phyloP scores from a whole-genome alignment of 176 grass and related monocot genomes.

The Zoysia japonica region DNA sequence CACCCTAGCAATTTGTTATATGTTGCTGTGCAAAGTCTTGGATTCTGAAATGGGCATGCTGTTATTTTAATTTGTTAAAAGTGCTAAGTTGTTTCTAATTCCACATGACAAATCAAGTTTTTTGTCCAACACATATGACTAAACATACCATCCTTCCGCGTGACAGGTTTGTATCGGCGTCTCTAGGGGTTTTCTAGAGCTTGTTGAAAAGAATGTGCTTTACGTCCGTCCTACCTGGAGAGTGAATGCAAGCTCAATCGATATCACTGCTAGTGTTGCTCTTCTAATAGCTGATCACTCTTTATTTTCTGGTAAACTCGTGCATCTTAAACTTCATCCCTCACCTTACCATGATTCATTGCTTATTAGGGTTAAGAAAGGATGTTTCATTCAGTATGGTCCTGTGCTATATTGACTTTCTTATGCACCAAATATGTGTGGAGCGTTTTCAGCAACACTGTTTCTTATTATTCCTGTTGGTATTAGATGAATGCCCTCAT shows the following conservation, averaged over 20 bases:
- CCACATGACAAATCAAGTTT: neutral
- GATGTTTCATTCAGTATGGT: neutral
- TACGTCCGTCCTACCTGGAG: constrained; percentile 64
- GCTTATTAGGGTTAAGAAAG: constrained; percentile 9
- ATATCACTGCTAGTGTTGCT: constrained; percentile 52
- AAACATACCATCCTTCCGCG: constrained; percentile 16
- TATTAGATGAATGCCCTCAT: neutral
- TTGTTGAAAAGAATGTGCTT: constrained; percentile 59
- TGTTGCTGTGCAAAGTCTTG: neutral
- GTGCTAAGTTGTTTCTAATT: constrained; percentile 4
- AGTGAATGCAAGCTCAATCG: constrained; percentile 70
- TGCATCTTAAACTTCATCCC: constrained; percentile 1
- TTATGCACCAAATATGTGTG: neutral
- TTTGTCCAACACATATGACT: neutral
- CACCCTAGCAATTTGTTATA: neutral
- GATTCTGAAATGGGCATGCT: neutral
- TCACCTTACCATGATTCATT: constrained; percentile 9
- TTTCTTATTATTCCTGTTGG: constrained; percentile 5
- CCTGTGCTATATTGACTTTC: neutral
- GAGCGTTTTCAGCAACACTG: constrained; percentile 8
- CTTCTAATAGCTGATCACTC: constrained; percentile 92
- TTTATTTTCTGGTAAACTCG: constrained; percentile 62
- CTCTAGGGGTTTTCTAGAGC: constrained; percentile 75
- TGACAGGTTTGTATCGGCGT: constrained; percentile 59
- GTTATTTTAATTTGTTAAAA: constrained; percentile 3